Conservation (phyloP, 805 yeast species). For the Kuraishia capsulata region DNA sequence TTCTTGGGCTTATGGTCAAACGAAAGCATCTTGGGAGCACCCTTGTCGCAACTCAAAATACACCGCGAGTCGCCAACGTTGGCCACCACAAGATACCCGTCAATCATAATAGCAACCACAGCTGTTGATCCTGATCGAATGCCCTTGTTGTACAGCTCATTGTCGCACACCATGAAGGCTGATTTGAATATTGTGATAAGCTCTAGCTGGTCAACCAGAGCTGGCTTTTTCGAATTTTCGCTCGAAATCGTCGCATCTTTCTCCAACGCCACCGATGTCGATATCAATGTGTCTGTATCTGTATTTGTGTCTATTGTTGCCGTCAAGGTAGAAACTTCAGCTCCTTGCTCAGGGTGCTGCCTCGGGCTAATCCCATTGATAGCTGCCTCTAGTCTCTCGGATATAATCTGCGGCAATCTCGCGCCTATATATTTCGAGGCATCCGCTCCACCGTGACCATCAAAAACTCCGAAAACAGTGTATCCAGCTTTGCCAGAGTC, state of each 20-base stretch:
- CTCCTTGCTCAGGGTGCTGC: background rate
- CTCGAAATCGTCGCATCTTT: background rate
- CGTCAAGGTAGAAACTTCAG: slow-evolving; percentile 6
- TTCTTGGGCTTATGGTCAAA: slow-evolving; percentile 59
- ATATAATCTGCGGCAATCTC: slow-evolving; percentile 27
- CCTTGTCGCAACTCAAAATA: slow-evolving; percentile 39
- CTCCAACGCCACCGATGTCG: too few species aligned
- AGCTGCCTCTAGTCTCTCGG: slow-evolving; percentile 16
- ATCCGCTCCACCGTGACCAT: slow-evolving; percentile 73
- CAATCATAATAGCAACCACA: slow-evolving; percentile 32
- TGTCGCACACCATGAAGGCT: slow-evolving; percentile 36
- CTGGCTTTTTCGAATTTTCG: slow-evolving; percentile 1
- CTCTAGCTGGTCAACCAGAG: slow-evolving; percentile 14
- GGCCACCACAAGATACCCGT: slow-evolving; percentile 42
- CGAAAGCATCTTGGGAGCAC: slow-evolving; percentile 49
- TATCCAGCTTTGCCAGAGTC: slow-evolving; percentile 4
- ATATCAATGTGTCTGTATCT: too few species aligned
- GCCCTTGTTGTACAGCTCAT: slow-evolving; percentile 27
- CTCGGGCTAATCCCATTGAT: background rate
- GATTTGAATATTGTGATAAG: slow-evolving; percentile 26
- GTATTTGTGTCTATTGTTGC: slow-evolving; percentile 8
- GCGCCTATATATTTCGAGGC: slow-evolving; percentile 47
- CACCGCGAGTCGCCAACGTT: slow-evolving; percentile 76
- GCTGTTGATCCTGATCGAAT: slow-evolving; percentile 46
- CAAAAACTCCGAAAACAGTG: slow-evolving; percentile 63